Conservation (phyloP, 2,329 filamentous ascomycete genomes). For the Tolypocladium nubicola region DNA sequence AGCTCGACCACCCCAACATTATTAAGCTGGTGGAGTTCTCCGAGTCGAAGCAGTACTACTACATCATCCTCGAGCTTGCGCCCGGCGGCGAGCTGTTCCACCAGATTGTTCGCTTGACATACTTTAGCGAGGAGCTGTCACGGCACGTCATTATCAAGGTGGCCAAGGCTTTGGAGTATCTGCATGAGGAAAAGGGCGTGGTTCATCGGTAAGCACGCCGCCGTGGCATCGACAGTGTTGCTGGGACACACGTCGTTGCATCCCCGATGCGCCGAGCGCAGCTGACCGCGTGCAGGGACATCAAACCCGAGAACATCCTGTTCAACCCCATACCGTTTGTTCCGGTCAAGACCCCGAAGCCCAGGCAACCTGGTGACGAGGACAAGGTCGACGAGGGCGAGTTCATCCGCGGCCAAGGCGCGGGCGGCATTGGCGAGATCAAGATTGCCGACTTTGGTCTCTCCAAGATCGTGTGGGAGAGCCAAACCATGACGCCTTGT, state of each 20-base stretch:
- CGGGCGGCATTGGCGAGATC: slow-evolving; percentile 86
- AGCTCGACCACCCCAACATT: slow-evolving; percentile 92
- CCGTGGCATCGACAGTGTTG: neutral
- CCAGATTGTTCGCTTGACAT: slow-evolving; percentile 94
- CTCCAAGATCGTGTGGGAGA: slow-evolving; percentile 97
- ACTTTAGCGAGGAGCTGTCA: slow-evolving; percentile 93
- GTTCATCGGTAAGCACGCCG: slow-evolving; percentile 69
- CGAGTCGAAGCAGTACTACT: slow-evolving; percentile 92
- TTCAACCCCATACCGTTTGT: slow-evolving; percentile 81
- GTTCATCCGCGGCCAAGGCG: slow-evolving; percentile 69
- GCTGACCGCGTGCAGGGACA: slow-evolving; percentile 53
- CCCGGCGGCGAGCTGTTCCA: slow-evolving; percentile 96
- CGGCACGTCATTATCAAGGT: slow-evolving; percentile 93
- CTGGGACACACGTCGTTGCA: neutral
- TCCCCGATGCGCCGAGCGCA: neutral
- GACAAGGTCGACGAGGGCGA: slow-evolving; percentile 97
- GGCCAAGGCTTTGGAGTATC: slow-evolving; percentile 83
- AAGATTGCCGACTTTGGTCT: slow-evolving; percentile 98
- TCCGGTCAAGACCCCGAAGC: slow-evolving; percentile 70
- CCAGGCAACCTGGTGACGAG: slow-evolving; percentile 78
- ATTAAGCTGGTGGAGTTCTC: slow-evolving; percentile 88
- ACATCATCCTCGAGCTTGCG: slow-evolving; percentile 90
- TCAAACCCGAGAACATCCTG: slow-evolving; percentile 95
- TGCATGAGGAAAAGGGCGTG: slow-evolving; percentile 90
- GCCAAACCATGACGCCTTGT: slow-evolving; percentile 97